Evolutionary conservation across 257 asterid genomes (phyloP), one percentile per base, ranked within the genome.

Genomic region (Plantago elongata): DNA sequence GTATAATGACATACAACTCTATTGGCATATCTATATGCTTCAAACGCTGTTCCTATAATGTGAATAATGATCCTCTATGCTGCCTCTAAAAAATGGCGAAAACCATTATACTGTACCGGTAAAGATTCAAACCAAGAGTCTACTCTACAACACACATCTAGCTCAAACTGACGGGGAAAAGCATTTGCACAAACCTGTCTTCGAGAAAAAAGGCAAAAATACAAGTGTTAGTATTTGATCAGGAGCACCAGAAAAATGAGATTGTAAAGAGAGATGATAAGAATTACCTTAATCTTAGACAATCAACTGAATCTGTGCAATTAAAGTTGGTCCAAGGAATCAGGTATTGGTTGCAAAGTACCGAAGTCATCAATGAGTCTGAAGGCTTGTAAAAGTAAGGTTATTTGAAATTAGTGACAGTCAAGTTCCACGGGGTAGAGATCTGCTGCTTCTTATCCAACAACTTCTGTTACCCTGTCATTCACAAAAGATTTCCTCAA

Each of bases 391-490:
- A 34, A 34, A 34, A 34, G 40, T 34, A 34, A 34, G n/a, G 63
- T 59, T 44, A 54, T 38, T 49, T 18, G 54, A 57, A 66, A 59
- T 66, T 34, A 46, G 73, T 22, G 57, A 75, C 66, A 13, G 59
- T 68, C 67, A 79, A 67, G 72, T 69, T 73, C 71, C 57, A 11
- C 76, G 75, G 13, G 79, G 74, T 37, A 60, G 60, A 61, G 85
- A 72, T 74, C 70, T 86, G 77, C 81, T 77, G 64, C 84, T 72
- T 44, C 86, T 75, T 8, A 75, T 58, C 95, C 97, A 89, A 72
- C 86, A 82, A 57, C 84, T 74, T 64, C 72, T 72, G 15, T 69
- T 45, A 51, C 77, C 83, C 95, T 88, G 88, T 59, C 15, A 72
- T 61, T 65, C 44, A 69, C 34, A 44, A 22, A 62, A 57, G 22